Percentiles rank a stretch among this genome's conserved stretches.
Conservation (phyloP, 805 yeast genomes). For the Yamadazyma scolyti region DNA sequence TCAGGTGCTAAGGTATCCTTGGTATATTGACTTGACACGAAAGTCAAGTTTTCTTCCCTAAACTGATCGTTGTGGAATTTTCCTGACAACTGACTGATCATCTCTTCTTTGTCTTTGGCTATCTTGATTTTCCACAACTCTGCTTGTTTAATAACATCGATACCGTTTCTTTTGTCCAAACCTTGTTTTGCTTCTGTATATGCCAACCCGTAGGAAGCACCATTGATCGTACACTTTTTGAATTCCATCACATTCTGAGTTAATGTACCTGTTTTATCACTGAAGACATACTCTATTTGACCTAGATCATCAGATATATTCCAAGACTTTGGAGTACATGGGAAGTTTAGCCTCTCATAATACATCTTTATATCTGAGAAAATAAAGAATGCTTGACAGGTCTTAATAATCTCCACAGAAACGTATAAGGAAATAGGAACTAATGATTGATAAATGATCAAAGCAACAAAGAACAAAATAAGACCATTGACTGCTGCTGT, state of each 20-base stretch:
- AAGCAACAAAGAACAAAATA: conserved; percentile 65
- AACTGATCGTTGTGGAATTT: conserved; percentile 44
- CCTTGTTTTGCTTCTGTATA: conserved; percentile 80
- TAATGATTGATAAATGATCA: conserved; percentile 70
- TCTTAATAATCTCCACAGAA: conserved; percentile 75
- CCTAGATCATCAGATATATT: conserved; percentile 81
- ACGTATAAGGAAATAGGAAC: conserved; percentile 80
- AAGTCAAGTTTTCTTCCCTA: conserved; percentile 50
- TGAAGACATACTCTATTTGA: conserved; percentile 75
- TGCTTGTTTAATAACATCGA: conserved; percentile 59
- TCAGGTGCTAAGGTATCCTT: conserved; percentile 46
- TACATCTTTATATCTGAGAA: conserved; percentile 69
- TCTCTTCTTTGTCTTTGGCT: conserved; percentile 52
- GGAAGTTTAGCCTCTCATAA: conserved; percentile 63
- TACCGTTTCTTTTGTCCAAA: conserved; percentile 59
- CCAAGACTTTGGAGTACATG: conserved; percentile 82
- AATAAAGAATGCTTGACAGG: conserved; percentile 72
- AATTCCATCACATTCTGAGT: conserved; percentile 85
- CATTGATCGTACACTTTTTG: conserved; percentile 68
- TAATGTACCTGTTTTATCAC: conserved; percentile 82
- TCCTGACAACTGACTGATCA: conserved; percentile 50
- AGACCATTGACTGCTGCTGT: conserved; percentile 63
- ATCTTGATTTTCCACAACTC: conserved; percentile 50
- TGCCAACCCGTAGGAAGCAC: conserved; percentile 66
- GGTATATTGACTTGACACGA: conserved; percentile 57